Evolutionary conservation across 2,329 filamentous ascomycete species (phyloP), one percentile per base, ranked within the genome.

Genomic region (Talaromyces piceae): DNA sequence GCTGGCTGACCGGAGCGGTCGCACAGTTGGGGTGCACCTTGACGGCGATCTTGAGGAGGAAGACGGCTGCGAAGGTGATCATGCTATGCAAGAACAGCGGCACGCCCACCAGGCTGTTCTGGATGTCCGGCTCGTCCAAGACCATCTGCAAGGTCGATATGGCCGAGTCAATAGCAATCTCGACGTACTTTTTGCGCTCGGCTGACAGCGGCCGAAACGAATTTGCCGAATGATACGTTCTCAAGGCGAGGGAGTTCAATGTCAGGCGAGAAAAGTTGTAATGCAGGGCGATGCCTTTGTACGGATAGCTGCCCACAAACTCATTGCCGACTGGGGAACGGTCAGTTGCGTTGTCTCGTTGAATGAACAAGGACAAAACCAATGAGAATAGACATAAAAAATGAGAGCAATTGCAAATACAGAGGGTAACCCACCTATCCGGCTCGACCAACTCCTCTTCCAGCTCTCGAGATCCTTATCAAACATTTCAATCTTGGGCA

Each of bases 251-350:
- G 4, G 76, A 77, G 41, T 76, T 73, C 7, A 78, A 62, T 44
- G 77, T 73, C 16, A 79, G 62, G 45, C 74, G 70, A 44, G 73
- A 76, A 57, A 77, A 78, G 58, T 77, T 67, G 54, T 75, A 76
- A 57, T 78, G 74, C 53, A 78, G 64, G 25, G 67, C 66, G 5
- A 77, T 73, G 22, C 73, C 75, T 60, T 76, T 76, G 49, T 72
- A 70, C 18, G 76, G 76, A 57, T 77, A 78, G 47, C 69, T 66
- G 33, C 73, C 70, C 30, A 78, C 67, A 54, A 75, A 70, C 50
- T 68, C 67, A 53, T 74, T 74, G 27, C 70, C 70, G 44, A 65
- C 74, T 77, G n/a, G n/a, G n/a, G n/a, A n/a, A n/a, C n/a, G n/a
- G n/a, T n/a, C n/a, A n/a, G n/a, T n/a, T n/a, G n/a, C n/a, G n/a